Percentiles rank a stretch among this genome's conserved stretches.
Conservation (phyloP, 352 stramenopile genomes). For the Pythium sp. region DNA sequence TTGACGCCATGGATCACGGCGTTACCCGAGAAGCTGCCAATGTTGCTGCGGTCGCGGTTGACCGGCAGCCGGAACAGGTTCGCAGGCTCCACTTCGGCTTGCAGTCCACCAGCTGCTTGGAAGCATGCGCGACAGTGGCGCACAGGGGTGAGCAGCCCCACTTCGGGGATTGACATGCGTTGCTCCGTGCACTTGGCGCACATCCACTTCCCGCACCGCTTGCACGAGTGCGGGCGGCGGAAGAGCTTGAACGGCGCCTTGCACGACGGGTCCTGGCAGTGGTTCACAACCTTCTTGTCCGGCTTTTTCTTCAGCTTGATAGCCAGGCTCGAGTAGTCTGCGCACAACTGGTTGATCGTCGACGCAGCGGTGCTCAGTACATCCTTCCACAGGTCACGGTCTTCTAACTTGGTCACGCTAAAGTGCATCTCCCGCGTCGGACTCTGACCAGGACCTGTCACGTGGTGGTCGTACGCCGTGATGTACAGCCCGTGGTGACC, state of each 20-base stretch:
- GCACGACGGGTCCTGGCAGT: slow-evolving; percentile 73
- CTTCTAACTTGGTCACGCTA: slow-evolving; percentile 82
- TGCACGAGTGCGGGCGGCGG: slow-evolving; percentile 76
- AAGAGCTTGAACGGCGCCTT: slow-evolving; percentile 80
- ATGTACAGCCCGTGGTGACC: slow-evolving; percentile 84
- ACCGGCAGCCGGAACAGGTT: slow-evolving; percentile 52
- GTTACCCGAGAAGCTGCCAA: slow-evolving; percentile 11
- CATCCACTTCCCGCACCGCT: slow-evolving; percentile 84
- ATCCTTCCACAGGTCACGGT: slow-evolving; percentile 79
- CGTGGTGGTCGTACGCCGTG: slow-evolving; percentile 76
- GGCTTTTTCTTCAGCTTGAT: slow-evolving; percentile 77
- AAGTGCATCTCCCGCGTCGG: slow-evolving; percentile 78
- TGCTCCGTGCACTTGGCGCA: slow-evolving; percentile 81
- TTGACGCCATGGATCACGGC: slow-evolving; percentile 17
- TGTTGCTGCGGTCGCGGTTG: neutral
- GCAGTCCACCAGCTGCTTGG: slow-evolving; percentile 55
- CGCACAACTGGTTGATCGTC: slow-evolving; percentile 63
- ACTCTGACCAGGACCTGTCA: slow-evolving; percentile 41
- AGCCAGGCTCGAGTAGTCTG: slow-evolving; percentile 61
- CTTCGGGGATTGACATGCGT: slow-evolving; percentile 77
- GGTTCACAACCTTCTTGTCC: slow-evolving; percentile 77
- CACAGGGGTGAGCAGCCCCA: slow-evolving; percentile 72
- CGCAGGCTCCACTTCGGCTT: slow-evolving; percentile 62
- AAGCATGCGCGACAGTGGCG: slow-evolving; percentile 81
- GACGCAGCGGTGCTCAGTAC: slow-evolving; percentile 54